Evolutionary conservation across 1,284 basidiomycete genomes (phyloP), one percentile per base, ranked within the genome.

Genomic region (Sparassis latifolia): DNA sequence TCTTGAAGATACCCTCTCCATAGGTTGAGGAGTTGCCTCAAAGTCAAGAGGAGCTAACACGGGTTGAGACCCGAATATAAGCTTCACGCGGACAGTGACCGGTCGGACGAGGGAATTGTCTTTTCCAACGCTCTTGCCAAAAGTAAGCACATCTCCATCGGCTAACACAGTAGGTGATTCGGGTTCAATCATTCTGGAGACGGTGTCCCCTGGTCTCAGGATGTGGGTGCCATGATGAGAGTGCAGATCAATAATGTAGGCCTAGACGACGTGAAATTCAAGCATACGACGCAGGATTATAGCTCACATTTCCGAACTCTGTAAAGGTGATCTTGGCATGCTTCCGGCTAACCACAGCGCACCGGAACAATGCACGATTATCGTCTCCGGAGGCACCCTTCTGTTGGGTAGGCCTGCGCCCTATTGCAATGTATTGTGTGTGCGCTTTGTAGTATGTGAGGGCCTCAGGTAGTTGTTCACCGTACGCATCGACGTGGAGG

Each of bases 71-170:
- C 64, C 66, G 52, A 73, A 72, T 41, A 82, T 57, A 39, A 87
- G 65, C 62, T 83, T 74, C 44, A 86, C 72, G 20, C 76, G 73
- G 45, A 71, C 79, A 33, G 78, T 75, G 40, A 88, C 70, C 4
- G 85, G 85, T 2, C 70, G 69, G 33, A 87, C 85, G 32, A 74
- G 65, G 47, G 75, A 76, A 35, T 74, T 70, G 44, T 77, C 77
- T 52, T 75, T 75, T 31, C 79, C 82, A 1, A 89, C 86, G 4
- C 73, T 68, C 68, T 87, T 88, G 55, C 86, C 86, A 61, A 89
- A 86, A 1, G 84, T 88, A 53, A 89, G 59, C 38, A 76, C 62
- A 62, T 88, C 86, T 51, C 83, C 84, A 58, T 86, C 78, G 33
- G 69, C 62, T 37, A 89, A 75, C 20, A 69, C 61, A 32, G 69